Evolutionary conservation across 192 early-diverging fungal species (phyloP).

Genomic region (Ambispora gerdemannii): DNA sequence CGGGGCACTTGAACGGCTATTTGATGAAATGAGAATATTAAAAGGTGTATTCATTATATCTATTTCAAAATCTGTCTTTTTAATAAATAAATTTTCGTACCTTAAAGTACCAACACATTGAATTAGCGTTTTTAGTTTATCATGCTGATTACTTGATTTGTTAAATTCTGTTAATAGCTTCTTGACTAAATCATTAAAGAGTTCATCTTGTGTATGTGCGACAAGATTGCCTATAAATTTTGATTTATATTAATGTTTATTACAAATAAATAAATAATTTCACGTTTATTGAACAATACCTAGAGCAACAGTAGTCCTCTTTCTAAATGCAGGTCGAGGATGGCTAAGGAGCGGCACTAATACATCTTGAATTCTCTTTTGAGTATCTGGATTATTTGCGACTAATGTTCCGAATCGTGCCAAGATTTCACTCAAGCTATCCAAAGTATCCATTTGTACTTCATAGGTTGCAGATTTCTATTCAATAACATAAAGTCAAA

Average conservation of each 20-base stretch:
- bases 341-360: slow-evolving; percentile 69
- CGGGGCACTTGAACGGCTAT: slow-evolving; percentile 69
- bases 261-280: slow-evolving; percentile 8
- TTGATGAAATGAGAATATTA: not conserved
- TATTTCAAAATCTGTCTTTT: not conserved
- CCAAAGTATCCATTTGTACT: slow-evolving; percentile 67
- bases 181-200: slow-evolving; percentile 65
- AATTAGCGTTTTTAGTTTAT: slow-evolving; percentile 71
- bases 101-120: slow-evolving; percentile 70
- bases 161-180: slow-evolving; percentile 54
- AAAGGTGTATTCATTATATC: not conserved
- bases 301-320: slow-evolving; percentile 69
- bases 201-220: slow-evolving; percentile 59
- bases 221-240: slow-evolving; percentile 52
- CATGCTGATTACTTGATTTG: slow-evolving; percentile 49
- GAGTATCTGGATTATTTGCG: slow-evolving; percentile 43
- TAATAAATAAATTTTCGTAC: slow-evolving; percentile 32
- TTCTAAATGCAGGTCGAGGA: slow-evolving; percentile 69
- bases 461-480: slow-evolving; percentile 50
- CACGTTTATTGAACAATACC: slow-evolving; percentile 27
- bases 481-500: not conserved
- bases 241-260: not conserved
- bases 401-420: slow-evolving; percentile 65
- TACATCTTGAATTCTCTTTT: slow-evolving; percentile 58
- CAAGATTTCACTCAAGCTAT: slow-evolving; percentile 71